A percentile compares a stretch with the other conserved stretches of the same genome.
phyloP scores from a whole-genome alignment of 305 asterid genomes.

The Petunia hybrid region DNA sequence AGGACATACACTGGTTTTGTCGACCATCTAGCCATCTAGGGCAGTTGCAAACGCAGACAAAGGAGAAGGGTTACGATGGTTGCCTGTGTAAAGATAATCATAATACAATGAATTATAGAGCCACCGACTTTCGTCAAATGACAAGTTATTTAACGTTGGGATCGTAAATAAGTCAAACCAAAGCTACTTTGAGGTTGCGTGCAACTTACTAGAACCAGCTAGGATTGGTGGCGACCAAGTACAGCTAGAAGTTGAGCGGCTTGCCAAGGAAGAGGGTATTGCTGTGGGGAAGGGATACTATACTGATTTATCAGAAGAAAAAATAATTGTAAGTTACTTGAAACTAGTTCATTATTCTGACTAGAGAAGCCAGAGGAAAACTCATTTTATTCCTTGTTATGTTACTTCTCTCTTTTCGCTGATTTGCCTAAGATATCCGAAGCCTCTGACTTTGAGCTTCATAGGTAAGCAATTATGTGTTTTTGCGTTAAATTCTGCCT shows the following conservation, averaged over 20 bases:
- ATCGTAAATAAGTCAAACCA: too few species aligned
- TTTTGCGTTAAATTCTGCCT: not conserved
- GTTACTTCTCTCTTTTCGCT: not conserved
- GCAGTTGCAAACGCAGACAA: too few species aligned
- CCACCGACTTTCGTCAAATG: too few species aligned
- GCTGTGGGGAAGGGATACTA: constrained; percentile 87
- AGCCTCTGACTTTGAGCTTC: not conserved
- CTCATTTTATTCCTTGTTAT: not conserved
- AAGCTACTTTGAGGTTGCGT: constrained; percentile 72
- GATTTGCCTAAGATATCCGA: not conserved
- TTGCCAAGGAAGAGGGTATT: constrained; percentile 70
- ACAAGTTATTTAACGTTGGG: too few species aligned
- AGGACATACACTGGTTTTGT: too few species aligned
- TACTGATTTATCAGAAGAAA: constrained; percentile 75
- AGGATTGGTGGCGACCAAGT: constrained; percentile 60
- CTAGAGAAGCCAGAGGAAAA: not conserved
- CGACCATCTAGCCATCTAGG: too few species aligned
- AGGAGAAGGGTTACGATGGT: too few species aligned
- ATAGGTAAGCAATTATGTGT: not conserved
- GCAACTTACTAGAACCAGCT: constrained; percentile 75
- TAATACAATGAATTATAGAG: too few species aligned
- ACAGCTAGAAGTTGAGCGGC: constrained; percentile 72
- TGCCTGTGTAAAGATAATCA: too few species aligned
- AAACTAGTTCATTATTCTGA: constrained; percentile 36
- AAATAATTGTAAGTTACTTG: constrained; percentile 61